A percentile compares a stretch with the other conserved stretches of the same genome.
These are phyloP conservation scores for Aristolochia fimbriata DNA, from an alignment of 164 flowering plant genomes.

Conservation along the genomic window DNA sequence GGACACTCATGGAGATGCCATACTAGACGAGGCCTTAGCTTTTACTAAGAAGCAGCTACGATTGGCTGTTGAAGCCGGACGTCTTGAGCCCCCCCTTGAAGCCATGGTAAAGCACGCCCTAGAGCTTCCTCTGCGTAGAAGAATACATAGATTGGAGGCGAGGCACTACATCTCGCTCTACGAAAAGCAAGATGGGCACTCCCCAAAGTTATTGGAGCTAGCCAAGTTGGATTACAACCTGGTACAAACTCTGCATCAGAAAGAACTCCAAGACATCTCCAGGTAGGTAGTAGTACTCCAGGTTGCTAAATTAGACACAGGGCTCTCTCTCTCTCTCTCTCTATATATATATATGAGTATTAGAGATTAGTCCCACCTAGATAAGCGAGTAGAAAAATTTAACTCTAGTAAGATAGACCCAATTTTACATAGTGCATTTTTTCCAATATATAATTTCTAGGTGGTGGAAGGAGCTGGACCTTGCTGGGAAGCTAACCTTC, in stretches of 20 bases:
- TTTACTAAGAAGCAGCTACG: slow-evolving; percentile 14
- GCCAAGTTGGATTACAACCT: slow-evolving; percentile 49
- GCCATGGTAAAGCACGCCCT: slow-evolving; percentile 25
- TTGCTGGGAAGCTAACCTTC: background rate
- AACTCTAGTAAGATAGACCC: too few species aligned
- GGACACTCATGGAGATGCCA: slow-evolving; percentile 35
- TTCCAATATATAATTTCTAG: background rate
- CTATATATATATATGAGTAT: background rate
- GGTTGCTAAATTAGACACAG: too few species aligned
- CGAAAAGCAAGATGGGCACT: slow-evolving; percentile 12
- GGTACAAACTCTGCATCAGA: slow-evolving; percentile 29
- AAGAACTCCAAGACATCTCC: slow-evolving; percentile 24
- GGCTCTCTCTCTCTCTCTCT: too few species aligned
- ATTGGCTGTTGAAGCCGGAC: background rate
- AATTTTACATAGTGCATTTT: background rate
- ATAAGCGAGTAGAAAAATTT: too few species aligned
- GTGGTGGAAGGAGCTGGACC: slow-evolving; percentile 6
- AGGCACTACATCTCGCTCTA: slow-evolving; percentile 29
- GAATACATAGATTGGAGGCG: slow-evolving; percentile 26
- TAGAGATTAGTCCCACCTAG: too few species aligned
- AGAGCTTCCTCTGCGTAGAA: slow-evolving; percentile 21
- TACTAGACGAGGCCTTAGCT: slow-evolving; percentile 34
- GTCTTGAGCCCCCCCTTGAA: slow-evolving; percentile 20
- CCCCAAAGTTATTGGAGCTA: slow-evolving; percentile 18
- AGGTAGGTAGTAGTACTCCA: slow-evolving; percentile 26